Evolutionary conservation across 2,329 filamentous ascomycete species (phyloP).

Genomic region (Phialophora chinensis): DNA sequence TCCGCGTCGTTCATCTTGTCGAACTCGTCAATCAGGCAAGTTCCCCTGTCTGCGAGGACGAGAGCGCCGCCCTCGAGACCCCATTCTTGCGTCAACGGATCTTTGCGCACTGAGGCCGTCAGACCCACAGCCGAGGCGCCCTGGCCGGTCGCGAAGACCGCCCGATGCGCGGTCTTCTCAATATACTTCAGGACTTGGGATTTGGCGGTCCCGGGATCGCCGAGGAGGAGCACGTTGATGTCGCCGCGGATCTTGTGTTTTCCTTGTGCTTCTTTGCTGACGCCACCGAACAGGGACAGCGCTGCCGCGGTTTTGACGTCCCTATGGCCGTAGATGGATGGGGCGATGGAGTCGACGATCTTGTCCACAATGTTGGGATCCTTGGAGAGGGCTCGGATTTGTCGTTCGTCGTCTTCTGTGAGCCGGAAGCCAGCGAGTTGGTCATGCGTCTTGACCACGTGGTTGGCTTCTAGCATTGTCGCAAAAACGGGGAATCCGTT

Average conservation of each 20-base stretch:
- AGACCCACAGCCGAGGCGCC: conserved; percentile 97
- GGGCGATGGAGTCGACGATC: conserved; percentile 89
- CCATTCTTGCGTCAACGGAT: conserved; percentile 96
- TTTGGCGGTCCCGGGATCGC: conserved; percentile 97
- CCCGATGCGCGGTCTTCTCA: conserved; percentile 94
- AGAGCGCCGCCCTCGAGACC: conserved; percentile 94
- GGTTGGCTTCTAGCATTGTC: conserved; percentile 95
- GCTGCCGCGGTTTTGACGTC: conserved; percentile 98
- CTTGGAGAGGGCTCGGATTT: conserved; percentile 84
- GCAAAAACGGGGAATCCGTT: conserved; percentile 99
- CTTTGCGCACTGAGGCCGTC: conserved; percentile 92
- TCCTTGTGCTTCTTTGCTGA: conserved; percentile 87
- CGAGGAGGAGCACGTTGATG: conserved; percentile 95
- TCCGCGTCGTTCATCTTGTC: conserved; percentile 99
- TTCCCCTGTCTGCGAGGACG: conserved; percentile 91
- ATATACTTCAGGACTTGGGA: conserved; percentile 97
- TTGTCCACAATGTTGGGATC: conserved; percentile 93
- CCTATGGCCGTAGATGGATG: conserved; percentile 94
- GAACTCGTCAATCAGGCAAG: conserved; percentile 96
- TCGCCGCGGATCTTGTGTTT: conserved; percentile 92
- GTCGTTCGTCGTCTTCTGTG: conserved; percentile 91
- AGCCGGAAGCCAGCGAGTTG: conserved; percentile 95
- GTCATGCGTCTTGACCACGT: conserved; percentile 95
- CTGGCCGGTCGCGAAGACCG: conserved; percentile 96
- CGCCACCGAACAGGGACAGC: conserved; percentile 90